Evolutionary conservation across 2,329 filamentous ascomycete species (phyloP).

Genomic region (Aspergillus sp.): DNA sequence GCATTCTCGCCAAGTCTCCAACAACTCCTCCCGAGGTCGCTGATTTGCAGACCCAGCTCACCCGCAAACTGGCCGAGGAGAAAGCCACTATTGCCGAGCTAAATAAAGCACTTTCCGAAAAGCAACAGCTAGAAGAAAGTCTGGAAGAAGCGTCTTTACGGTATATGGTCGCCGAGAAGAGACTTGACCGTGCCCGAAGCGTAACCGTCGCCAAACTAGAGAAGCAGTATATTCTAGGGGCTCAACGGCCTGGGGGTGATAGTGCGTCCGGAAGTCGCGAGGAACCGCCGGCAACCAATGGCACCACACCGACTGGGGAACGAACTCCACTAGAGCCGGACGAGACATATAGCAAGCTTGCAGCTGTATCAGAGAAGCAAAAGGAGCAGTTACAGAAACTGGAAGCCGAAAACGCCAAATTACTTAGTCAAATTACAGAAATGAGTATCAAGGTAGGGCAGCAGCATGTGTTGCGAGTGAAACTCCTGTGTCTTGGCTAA

Average conservation of each 20-base stretch:
- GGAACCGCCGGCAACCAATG: slow-evolving; percentile 58
- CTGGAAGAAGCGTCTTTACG: slow-evolving; percentile 86
- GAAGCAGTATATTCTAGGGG: slow-evolving; percentile 79
- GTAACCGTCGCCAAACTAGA: slow-evolving; percentile 89
- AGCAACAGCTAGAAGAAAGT: slow-evolving; percentile 82
- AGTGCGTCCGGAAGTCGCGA: slow-evolving; percentile 56
- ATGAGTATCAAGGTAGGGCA: slow-evolving; percentile 60
- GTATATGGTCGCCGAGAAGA: slow-evolving; percentile 95
- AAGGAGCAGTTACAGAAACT: slow-evolving; percentile 85
- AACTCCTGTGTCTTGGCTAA: not conserved
- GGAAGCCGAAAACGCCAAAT: slow-evolving; percentile 72
- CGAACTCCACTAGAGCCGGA: slow-evolving; percentile 69
- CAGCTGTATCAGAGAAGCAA: slow-evolving; percentile 76
- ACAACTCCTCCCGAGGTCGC: slow-evolving; percentile 68
- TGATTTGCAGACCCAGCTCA: slow-evolving; percentile 75
- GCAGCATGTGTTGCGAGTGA: not conserved
- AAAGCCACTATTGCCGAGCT: slow-evolving; percentile 80
- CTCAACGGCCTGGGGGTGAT: slow-evolving; percentile 54
- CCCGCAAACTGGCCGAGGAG: slow-evolving; percentile 75
- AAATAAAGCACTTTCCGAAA: slow-evolving; percentile 75
- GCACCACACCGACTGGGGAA: slow-evolving; percentile 55
- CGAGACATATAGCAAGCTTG: slow-evolving; percentile 75
- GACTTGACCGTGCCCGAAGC: slow-evolving; percentile 86
- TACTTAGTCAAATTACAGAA: slow-evolving; percentile 79
- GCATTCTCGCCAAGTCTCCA: slow-evolving; percentile 61